phyloP scores from a whole-genome alignment of 345 rosid species.

The Triadica sebifera region DNA sequence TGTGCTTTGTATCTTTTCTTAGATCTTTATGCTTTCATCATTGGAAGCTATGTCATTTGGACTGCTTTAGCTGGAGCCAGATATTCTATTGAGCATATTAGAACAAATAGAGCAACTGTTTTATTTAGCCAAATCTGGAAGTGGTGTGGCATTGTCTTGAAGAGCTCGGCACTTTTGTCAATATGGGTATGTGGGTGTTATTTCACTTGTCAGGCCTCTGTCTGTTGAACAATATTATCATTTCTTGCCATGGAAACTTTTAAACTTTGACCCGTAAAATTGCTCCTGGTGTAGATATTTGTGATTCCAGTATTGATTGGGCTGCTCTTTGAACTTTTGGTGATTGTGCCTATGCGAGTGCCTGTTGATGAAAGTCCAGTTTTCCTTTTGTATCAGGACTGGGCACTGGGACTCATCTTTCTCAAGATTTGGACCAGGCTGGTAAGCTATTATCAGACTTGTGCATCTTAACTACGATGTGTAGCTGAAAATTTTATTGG shows the following conservation, averaged over 20 bases:
- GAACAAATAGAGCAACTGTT: constrained; percentile 67
- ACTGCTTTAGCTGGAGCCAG: constrained; percentile 83
- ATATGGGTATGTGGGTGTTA: constrained; percentile 65
- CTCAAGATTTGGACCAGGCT: constrained; percentile 98
- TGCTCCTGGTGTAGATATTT: constrained; percentile 53
- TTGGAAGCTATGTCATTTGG: constrained; percentile 96
- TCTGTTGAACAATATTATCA: not conserved
- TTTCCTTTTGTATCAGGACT: constrained; percentile 95
- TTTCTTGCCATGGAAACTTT: not conserved
- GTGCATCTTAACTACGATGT: not conserved
- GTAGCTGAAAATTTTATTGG: not conserved
- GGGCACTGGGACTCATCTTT: constrained; percentile 97
- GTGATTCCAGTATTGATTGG: constrained; percentile 94
- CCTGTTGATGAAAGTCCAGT: constrained; percentile 99
- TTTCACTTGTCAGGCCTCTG: constrained; percentile 8
- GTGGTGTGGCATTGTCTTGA: constrained; percentile 83
- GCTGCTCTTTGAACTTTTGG: constrained; percentile 93
- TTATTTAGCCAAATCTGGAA: constrained; percentile 72
- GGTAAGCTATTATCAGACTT: constrained; percentile 41
- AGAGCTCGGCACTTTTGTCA: constrained; percentile 77
- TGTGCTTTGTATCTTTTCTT: constrained; percentile 14
- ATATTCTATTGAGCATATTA: constrained; percentile 74
- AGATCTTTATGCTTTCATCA: constrained; percentile 93
- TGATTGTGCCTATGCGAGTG: constrained; percentile 98
- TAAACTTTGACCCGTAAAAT: not conserved